These are phyloP conservation scores for Waitea zeae DNA, from an alignment of 1,284 basidiomycete species.

Conservation along the genomic window DNA sequence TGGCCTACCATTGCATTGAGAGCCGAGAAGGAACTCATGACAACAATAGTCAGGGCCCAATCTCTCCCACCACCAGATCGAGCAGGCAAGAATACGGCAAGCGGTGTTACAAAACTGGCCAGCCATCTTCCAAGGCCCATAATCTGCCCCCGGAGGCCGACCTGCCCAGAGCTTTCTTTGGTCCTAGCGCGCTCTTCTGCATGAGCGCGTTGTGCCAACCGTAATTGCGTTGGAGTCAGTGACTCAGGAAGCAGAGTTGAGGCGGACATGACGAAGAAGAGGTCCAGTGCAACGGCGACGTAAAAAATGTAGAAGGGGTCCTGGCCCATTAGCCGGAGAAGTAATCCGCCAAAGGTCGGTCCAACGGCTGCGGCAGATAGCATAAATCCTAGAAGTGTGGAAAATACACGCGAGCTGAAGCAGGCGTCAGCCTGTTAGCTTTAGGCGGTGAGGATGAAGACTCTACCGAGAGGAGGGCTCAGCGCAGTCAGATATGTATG, in stretches of 20 bases:
- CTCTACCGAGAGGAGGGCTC: conserved; percentile 21
- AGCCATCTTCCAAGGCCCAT: conserved; percentile 16
- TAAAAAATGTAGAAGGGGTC: conserved; percentile 59
- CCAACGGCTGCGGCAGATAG: conserved; percentile 48
- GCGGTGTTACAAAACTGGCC: conserved; percentile 45
- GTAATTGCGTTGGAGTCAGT: conserved; percentile 23
- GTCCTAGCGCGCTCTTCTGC: conserved; percentile 12
- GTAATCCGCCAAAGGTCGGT: conserved; percentile 48
- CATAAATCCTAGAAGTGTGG: background rate
- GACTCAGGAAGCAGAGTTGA: conserved; percentile 65
- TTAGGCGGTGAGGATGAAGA: conserved; percentile 43
- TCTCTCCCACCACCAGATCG: conserved; percentile 29
- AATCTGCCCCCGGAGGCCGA: conserved; percentile 7
- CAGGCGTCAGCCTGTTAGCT: conserved; percentile 30
- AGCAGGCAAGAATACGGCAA: conserved; percentile 46
- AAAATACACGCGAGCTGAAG: background rate
- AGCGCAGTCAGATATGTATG: conserved; percentile 40
- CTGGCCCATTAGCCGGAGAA: conserved; percentile 44
- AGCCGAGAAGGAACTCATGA: conserved; percentile 33
- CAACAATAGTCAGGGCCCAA: conserved; percentile 53
- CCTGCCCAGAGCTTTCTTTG: conserved; percentile 12
- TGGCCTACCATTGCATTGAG: conserved; percentile 35
- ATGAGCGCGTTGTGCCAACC: conserved; percentile 18
- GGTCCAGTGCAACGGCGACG: conserved; percentile 28
- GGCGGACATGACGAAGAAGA: conserved; percentile 29